Percentiles rank a stretch among this genome's conserved stretches.
phyloP scores from a whole-genome alignment of 164 flowering plant species.

The Nymphaea thermarum region DNA sequence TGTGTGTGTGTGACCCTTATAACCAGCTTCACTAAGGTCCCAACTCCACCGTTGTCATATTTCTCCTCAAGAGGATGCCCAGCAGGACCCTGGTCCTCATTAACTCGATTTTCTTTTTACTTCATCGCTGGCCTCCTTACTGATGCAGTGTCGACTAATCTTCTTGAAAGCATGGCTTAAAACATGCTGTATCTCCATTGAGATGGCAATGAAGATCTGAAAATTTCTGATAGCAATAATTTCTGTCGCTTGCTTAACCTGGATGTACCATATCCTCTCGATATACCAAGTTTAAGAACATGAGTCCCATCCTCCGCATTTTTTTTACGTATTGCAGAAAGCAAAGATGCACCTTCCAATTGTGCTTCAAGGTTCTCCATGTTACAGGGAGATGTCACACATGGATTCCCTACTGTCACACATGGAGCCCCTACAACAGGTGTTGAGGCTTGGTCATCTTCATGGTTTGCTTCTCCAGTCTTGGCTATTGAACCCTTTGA shows the following conservation, averaged over 20 bases:
- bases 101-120: too few species aligned
- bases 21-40: too few species aligned
- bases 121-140: too few species aligned
- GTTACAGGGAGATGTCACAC: slow-evolving; percentile 4
- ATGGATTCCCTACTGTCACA: not conserved
- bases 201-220: slow-evolving; percentile 28
- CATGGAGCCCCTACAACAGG: not conserved
- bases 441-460: slow-evolving; percentile 4
- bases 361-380: slow-evolving; percentile 4
- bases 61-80: too few species aligned
- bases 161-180: not conserved
- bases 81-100: too few species aligned
- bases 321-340: slow-evolving; percentile 35
- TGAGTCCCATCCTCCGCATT: slow-evolving; percentile 42
- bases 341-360: slow-evolving; percentile 19
- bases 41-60: too few species aligned
- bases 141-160: too few species aligned
- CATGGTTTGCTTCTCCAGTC: not conserved
- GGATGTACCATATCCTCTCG: slow-evolving; percentile 15
- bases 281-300: slow-evolving; percentile 35
- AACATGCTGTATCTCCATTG: slow-evolving; percentile 13
- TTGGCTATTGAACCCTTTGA: slow-evolving; percentile 10
- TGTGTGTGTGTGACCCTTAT: too few species aligned
- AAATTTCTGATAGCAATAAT: slow-evolving; percentile 27
- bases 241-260: slow-evolving; percentile 23